Conservation (phyloP, 2,329 filamentous ascomycete species). For the Epichloe gansuensis region DNA sequence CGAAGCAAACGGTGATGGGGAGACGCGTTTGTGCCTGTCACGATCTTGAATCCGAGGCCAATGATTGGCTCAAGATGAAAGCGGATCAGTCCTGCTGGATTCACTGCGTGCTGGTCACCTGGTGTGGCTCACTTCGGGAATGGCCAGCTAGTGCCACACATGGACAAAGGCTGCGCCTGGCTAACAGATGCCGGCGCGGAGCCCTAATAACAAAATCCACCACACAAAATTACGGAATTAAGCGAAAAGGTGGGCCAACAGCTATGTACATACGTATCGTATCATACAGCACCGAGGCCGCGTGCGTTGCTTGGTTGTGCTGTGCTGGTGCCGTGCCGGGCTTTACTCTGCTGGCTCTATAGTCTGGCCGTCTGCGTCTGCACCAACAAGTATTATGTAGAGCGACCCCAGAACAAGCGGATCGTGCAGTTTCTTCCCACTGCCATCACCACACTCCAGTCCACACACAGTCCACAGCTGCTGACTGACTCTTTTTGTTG, state of each 20-base stretch:
- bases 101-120: background rate
- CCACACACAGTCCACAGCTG: slow-evolving; percentile 1
- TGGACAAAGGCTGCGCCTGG: background rate
- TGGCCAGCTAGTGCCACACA: slow-evolving; percentile 5
- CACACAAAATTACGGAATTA: slow-evolving; percentile 15
- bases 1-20: too few species aligned
- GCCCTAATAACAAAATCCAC: slow-evolving; percentile 16
- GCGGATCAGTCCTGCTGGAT: background rate
- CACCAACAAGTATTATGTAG: background rate
- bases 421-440: slow-evolving; percentile 13
- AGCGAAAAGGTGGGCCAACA: slow-evolving; percentile 9
- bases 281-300: background rate
- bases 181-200: slow-evolving; percentile 8
- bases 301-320: too few species aligned
- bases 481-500: slow-evolving; percentile 3
- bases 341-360: too few species aligned
- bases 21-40: too few species aligned
- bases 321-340: background rate
- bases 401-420: slow-evolving; percentile 1
- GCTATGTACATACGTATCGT: too few species aligned
- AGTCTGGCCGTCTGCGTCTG: too few species aligned
- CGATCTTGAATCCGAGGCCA: background rate
- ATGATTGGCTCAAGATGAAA: background rate
- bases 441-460: slow-evolving; percentile 6
- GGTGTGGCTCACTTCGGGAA: background rate